phyloP scores from a whole-genome alignment of 1,284 basidiomycete species.

The Boletus sp. region DNA sequence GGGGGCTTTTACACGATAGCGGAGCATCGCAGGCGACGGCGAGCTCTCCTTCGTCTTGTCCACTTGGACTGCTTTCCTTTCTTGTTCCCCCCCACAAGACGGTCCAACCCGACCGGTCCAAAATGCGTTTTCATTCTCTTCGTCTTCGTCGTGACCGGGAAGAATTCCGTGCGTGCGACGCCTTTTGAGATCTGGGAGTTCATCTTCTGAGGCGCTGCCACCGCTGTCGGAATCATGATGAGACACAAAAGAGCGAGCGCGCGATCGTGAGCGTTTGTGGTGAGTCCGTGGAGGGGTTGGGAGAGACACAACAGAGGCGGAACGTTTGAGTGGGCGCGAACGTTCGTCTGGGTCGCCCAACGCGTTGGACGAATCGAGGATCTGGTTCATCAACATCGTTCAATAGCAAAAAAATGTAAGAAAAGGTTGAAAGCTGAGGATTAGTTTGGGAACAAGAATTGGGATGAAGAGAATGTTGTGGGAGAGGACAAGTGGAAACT shows the following conservation, averaged over 20 bases:
- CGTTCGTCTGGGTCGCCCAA: slow-evolving; percentile 12
- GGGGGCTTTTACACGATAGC: slow-evolving; percentile 29
- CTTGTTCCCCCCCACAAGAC: slow-evolving; percentile 8
- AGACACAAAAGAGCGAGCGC: slow-evolving; percentile 24
- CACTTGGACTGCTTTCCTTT: slow-evolving; percentile 1
- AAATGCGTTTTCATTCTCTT: slow-evolving; percentile 33
- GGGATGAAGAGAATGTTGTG: slow-evolving; percentile 20
- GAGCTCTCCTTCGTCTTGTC: slow-evolving; percentile 18
- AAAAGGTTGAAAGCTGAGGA: neutral
- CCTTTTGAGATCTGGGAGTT: slow-evolving; percentile 23
- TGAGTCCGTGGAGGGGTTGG: slow-evolving; percentile 37
- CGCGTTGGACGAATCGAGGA: slow-evolving; percentile 29
- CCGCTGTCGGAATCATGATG: slow-evolving; percentile 20
- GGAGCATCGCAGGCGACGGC: slow-evolving; percentile 28
- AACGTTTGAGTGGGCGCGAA: slow-evolving; percentile 32
- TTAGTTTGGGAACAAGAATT: slow-evolving; percentile 3
- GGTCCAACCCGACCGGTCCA: slow-evolving; percentile 31
- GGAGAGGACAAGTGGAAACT: slow-evolving; percentile 15
- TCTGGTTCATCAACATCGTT: slow-evolving; percentile 33
- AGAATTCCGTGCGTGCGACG: slow-evolving; percentile 26
- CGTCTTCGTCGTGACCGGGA: slow-evolving; percentile 31
- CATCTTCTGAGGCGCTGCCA: slow-evolving; percentile 24
- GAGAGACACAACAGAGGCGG: slow-evolving; percentile 36
- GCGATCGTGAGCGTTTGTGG: slow-evolving; percentile 32
- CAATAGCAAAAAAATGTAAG: neutral